Conservation (phyloP, 345 rosid species). For the Arabidopsis thaliana region TAIR10.1 NC_003070.9:4485501-4486000, state of each 20-base stretch:
- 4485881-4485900: conserved; percentile 2
- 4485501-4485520: conserved; percentile 85
- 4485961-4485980: neutral
- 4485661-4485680: conserved; percentile 83
- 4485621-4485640: conserved; percentile 1
- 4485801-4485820: neutral
- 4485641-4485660: conserved; percentile 73
- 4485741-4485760: conserved; percentile 52
- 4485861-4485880: conserved; percentile 5
- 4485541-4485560: conserved; percentile 89
- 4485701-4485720: conserved; percentile 70
- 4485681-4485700: conserved; percentile 84
- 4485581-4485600: conserved; percentile 26
- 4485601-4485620: conserved; percentile 1
- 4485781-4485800: conserved; percentile 71
- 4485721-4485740: conserved; percentile 76
- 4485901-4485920: neutral
- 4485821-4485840: neutral
- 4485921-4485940: conserved; percentile 7
- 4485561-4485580: conserved; percentile 3
- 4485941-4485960: neutral
- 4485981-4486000: conserved; percentile 18
- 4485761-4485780: conserved; percentile 64
- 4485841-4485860: neutral
- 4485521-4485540: conserved; percentile 91